Evolutionary conservation across 2,329 filamentous ascomycete species (phyloP).

Genomic region (Dactylellina drechsleri): DNA sequence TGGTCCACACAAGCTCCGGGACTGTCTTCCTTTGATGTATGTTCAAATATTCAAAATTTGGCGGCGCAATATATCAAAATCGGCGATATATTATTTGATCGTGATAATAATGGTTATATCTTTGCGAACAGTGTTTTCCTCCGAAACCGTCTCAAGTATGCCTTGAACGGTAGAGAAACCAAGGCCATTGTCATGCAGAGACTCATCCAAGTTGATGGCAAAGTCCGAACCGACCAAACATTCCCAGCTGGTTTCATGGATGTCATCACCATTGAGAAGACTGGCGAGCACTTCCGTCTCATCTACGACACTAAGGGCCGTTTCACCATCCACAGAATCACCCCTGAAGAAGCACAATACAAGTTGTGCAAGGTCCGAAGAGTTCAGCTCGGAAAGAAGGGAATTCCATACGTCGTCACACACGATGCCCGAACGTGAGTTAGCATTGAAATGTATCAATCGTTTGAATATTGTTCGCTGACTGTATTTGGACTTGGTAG

Average conservation of each 20-base stretch:
- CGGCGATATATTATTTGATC: slow-evolving; percentile 5
- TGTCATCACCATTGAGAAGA: slow-evolving; percentile 99
- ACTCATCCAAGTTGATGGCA: slow-evolving; percentile 99
- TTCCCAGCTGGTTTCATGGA: slow-evolving; percentile 99
- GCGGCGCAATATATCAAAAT: background rate
- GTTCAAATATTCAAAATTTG: slow-evolving; percentile 29
- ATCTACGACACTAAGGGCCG: slow-evolving; percentile 99
- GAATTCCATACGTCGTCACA: slow-evolving; percentile 99
- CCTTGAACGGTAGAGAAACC: slow-evolving; percentile 95
- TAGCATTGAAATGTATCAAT: slow-evolving; percentile 59
- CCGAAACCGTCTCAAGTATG: slow-evolving; percentile 92
- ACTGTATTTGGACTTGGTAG: slow-evolving; percentile 65
- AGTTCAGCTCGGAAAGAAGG: slow-evolving; percentile 98
- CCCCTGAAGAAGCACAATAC: slow-evolving; percentile 98
- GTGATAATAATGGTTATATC: slow-evolving; percentile 31
- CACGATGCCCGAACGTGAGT: slow-evolving; percentile 99
- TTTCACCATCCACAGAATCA: slow-evolving; percentile 99
- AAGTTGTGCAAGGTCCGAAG: slow-evolving; percentile 99
- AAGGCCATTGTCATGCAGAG: slow-evolving; percentile 99
- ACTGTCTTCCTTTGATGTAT: slow-evolving; percentile 87
- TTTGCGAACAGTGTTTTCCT: slow-evolving; percentile 45
- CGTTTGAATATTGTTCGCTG: background rate
- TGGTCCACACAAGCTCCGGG: slow-evolving; percentile 99
- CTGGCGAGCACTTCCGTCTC: slow-evolving; percentile 99
- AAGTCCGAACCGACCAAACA: slow-evolving; percentile 98